Evolutionary conservation across 2,329 filamentous ascomycete species (phyloP).

Genomic region (Chaetomium sp.): DNA sequence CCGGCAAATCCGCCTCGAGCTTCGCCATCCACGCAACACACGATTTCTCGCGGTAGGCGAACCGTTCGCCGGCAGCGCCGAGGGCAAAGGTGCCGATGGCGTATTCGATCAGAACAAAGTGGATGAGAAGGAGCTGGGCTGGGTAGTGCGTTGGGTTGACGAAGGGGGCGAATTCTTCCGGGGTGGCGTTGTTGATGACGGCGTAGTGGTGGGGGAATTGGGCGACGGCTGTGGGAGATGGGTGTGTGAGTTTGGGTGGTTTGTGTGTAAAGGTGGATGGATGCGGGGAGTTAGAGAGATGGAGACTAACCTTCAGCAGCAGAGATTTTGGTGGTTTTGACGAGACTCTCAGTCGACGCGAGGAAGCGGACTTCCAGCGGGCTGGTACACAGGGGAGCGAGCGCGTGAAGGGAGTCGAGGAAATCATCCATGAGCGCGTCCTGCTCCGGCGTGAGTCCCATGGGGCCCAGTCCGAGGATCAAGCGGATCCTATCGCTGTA

Average conservation of each 20-base stretch:
- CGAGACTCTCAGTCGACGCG: constrained; percentile 27
- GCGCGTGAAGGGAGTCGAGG: constrained; percentile 24
- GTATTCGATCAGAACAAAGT: constrained; percentile 30
- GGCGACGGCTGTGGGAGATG: constrained; percentile 18
- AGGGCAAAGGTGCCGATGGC: constrained; percentile 19
- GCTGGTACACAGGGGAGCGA: constrained; percentile 29
- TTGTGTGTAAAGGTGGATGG: not conserved
- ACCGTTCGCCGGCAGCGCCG: constrained; percentile 7
- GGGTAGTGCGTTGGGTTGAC: constrained; percentile 27
- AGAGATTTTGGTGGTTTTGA: constrained; percentile 23
- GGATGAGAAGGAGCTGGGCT: constrained; percentile 32
- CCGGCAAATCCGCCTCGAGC: constrained; percentile 13
- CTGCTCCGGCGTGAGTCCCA: constrained; percentile 11
- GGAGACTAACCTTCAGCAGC: constrained; percentile 26
- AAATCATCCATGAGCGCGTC: constrained; percentile 27
- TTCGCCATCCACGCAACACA: constrained; percentile 18
- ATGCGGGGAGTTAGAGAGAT: not conserved
- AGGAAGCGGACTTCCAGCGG: constrained; percentile 29
- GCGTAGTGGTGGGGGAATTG: constrained; percentile 26
- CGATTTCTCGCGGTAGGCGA: constrained; percentile 15
- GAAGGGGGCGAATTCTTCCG: constrained; percentile 30
- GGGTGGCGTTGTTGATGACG: constrained; percentile 24
- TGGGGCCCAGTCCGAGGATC: constrained; percentile 15
- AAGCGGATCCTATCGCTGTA: constrained; percentile 26
- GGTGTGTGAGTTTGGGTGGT: not conserved